Evolutionary conservation across 2,329 filamentous ascomycete species (phyloP), one percentile per base, ranked within the genome.

Genomic region (Coccinonectria pachysandricola): DNA sequence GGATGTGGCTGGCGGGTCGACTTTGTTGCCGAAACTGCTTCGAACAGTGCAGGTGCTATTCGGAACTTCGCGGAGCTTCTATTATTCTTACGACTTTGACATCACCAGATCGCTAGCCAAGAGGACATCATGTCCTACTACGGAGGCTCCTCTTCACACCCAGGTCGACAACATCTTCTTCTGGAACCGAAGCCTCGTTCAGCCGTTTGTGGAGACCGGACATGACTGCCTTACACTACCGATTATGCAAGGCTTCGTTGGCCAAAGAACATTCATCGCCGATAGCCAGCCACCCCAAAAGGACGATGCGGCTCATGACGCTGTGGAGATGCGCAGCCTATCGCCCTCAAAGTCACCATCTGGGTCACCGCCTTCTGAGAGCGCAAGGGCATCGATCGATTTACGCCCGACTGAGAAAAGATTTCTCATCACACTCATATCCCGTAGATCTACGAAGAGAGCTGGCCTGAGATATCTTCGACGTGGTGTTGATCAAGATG

Each of bases 31-130:
- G 2, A 93, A 94, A 47, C 64, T 96, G 19, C 55, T 98, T 21
- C 72, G 80, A 20, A 92, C 83, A 16, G 78, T 85, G 2, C 83
- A 83, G 46, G 72, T 96, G 29, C 72, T 94, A 34, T 88, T 95
- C 48, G 77, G 81, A 1, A 70, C 76, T 4, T 86, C 80, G 0
- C 70, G 71, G 36, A 95, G 84, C 51, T 96, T 95, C 54, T 96
- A 80, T 61, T 98, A 88, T 53, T 87, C 87, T 1, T 95, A 98
- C 52, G 91, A 98, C 39, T 71, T 88, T 49, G 87, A 98, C 50
- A 71, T 98, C 26, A 96, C 91, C 1, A 71, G 79, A 30, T 75
- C 70, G 36, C 45, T 75, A 29, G 54, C 57, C 3, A 62, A 52
- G 23, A 35, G 42, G 15, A 28, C 41, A 0, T 24, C 34, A 10